Conservation (phyloP, 2,329 filamentous ascomycete species). For the Ceratocystis lukuohia region DNA sequence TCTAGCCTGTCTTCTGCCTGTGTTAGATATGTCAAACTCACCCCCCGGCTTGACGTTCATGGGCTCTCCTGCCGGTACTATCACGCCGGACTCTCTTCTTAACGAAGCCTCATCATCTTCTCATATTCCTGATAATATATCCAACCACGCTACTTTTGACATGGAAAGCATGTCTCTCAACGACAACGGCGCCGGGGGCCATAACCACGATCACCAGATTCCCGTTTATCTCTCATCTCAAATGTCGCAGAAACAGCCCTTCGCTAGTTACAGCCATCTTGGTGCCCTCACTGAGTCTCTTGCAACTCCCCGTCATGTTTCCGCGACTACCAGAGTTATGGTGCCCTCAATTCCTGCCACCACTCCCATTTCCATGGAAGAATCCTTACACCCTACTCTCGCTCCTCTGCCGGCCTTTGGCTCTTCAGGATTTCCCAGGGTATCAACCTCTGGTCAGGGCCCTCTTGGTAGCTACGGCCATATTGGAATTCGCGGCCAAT, state of each 20-base stretch:
- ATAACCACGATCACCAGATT: conserved; percentile 1
- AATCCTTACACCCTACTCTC: not conserved
- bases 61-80: not conserved
- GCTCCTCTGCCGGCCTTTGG: conserved; percentile 4
- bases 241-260: conserved; percentile 1
- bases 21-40: conserved; percentile 5
- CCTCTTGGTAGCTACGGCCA: conserved; percentile 4
- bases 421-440: not conserved
- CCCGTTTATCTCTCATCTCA: not conserved
- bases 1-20: not conserved
- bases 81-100: not conserved
- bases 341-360: not conserved
- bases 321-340: not conserved
- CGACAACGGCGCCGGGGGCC: not conserved
- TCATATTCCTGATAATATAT: not conserved
- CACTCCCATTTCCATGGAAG: not conserved
- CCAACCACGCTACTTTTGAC: not conserved
- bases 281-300: not conserved
- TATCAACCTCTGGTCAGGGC: conserved; percentile 2
- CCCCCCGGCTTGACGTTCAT: conserved; percentile 14
- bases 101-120: not conserved
- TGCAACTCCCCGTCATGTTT: not conserved
- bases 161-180: conserved; percentile 1
- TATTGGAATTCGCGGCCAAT: not conserved
- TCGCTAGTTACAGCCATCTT: not conserved